phyloP scores from a whole-genome alignment of 2,329 filamentous ascomycete species.

The Fusarium algeriense region DNA sequence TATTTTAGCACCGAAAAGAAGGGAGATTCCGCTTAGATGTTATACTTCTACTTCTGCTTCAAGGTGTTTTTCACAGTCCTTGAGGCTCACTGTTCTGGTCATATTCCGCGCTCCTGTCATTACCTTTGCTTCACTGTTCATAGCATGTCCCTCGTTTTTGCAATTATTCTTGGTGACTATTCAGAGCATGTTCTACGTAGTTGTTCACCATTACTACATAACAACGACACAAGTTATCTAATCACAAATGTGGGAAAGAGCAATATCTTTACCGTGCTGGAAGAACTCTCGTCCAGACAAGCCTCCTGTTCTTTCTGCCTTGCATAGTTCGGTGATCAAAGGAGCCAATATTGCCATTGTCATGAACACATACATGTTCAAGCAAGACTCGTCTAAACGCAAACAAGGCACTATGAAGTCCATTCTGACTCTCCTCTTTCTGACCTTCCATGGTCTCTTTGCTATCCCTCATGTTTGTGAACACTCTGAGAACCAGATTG shows the following conservation, averaged over 20 bases:
- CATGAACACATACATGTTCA: not conserved
- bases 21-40: not conserved
- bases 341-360: accelerated
- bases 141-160: not conserved
- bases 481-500: not conserved
- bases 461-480: not conserved
- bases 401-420: not conserved
- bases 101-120: not conserved
- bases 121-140: too few species aligned
- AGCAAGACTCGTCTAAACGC: not conserved
- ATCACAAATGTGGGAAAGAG: not conserved
- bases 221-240: not conserved
- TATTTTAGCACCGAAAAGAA: too few species aligned
- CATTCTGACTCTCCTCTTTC: too few species aligned
- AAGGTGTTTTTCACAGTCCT: too few species aligned
- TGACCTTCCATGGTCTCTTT: not conserved
- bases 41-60: not conserved
- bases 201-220: too few species aligned
- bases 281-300: not conserved
- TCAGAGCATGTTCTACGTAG: not conserved
- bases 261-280: too few species aligned
- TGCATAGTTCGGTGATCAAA: not conserved
- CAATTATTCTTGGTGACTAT: too few species aligned
- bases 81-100: too few species aligned
- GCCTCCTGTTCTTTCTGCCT: not conserved